Base-by-base conservation (phyloP, 257 asterid species). In the Jacaranda copaia region DNA sequence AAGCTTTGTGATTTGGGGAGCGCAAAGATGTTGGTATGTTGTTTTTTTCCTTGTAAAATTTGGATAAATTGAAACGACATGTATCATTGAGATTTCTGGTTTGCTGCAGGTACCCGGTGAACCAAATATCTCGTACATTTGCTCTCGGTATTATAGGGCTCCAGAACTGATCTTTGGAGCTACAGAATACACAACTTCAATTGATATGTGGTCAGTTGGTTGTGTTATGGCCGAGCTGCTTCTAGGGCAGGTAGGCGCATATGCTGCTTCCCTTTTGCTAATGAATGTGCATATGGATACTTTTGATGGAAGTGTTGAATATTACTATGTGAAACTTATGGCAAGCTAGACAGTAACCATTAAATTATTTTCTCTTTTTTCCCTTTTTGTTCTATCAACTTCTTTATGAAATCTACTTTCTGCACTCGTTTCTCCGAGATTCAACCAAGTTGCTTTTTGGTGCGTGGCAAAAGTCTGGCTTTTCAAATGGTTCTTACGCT, bases 151-250 rank as follows among this genome's bases (percentile, higher is more conserved):
- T 74, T 94, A 94, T 78, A 86, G 98, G 68, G 98, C 98, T 68
- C 98, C 98, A 2, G 98, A 94, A 79, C 83, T 94, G 80, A 94
- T 94, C 15, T 94, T 94, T 73, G 98, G 97, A 63, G 98, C 98
- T 61, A 86, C 96, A 0, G 97, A 92, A 78, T 94, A 94, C 79
- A 92, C 98, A 8, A 84, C 92, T 68, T 97, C 98, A 45, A 92
- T 94, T 52, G 98, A 94, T 82, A 87, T 90, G 92, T 94, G 98
- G 98, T 94, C 98, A 14, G 92, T 80, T 62, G 98, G 98, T 80
- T 94, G 98, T 75, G 98, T 94, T 42, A 88, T 92, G 97, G 93
- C 97, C 35, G 98, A 94, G 77, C 88, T 92, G 52, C 94, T 94
- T 82, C 81, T 90, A 19, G 98, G 98, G 14, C 96, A 87, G 92